Evolutionary conservation across 2,329 filamentous ascomycete genomes (phyloP), one percentile per base, ranked within the genome.

Genomic region (Alternaria novae-zelandiae): DNA sequence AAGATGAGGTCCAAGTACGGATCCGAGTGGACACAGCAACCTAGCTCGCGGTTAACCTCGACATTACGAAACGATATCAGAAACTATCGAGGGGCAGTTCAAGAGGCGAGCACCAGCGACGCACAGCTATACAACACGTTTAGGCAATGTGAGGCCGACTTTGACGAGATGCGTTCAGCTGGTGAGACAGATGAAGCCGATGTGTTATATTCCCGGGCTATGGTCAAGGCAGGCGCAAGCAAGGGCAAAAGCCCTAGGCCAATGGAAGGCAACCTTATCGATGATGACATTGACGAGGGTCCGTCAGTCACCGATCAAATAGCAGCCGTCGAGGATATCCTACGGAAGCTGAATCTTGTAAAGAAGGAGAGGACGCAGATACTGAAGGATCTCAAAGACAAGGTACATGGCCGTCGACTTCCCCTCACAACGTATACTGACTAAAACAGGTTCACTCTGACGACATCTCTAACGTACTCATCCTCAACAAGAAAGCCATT

Each of bases 1-100:
- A 99, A 98, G 84, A 99, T 99, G 96, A 89, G 96, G 50, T 96
- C 94, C 12, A 99, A 99, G 79, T 98, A 98, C 78, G 94, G 95
- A 59, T 87, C 86, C 26, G 95, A 98, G 58, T 99, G 96, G 96
- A 97, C 93, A 17, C 96, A 99, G 74, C 96, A 99, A 75, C 96
- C 96, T 11, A 98, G 95, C 77, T 93, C 92, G 30, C 87, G 93
- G 60, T 86, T 99, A 44, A 99, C 95, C 1, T 90, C 92, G 5
- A 98, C 95, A 0, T 82, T 99, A 54, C 88, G 94, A 59, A 90
- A 89, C 62, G 96, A 99, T 76, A 91, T 98, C 57, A 87, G 91
- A 65, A 95, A 91, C 74, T 97, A 98, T 76, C 89, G 91, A 28
- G 91, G 94, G 61, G 96, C 96, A 0, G 85, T 98, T 54, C 93